Evolutionary conservation across 331 rosid genomes (phyloP).

Genomic region (Saraca asoca): DNA sequence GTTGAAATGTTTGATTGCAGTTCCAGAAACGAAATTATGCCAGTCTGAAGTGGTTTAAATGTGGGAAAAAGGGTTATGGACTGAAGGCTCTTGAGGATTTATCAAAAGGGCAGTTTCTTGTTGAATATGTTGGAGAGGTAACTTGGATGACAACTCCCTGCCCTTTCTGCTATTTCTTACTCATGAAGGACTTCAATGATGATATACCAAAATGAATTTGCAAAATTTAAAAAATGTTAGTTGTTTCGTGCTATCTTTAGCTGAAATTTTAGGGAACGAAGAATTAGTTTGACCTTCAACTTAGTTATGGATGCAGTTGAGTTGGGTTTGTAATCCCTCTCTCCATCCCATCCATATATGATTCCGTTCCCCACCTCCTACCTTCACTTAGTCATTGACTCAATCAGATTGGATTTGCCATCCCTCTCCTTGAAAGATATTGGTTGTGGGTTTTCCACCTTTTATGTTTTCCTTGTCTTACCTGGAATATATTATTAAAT

Average conservation of each 20-base stretch:
- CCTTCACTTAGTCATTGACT: slow-evolving; percentile 20
- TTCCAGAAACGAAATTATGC: slow-evolving; percentile 91
- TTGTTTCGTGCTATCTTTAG: slow-evolving; percentile 22
- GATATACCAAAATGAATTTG: slow-evolving; percentile 13
- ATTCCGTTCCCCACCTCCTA: too few relatives aligned
- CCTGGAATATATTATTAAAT: background rate
- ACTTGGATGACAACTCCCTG: slow-evolving; percentile 16
- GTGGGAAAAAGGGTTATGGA: slow-evolving; percentile 96
- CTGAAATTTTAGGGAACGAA: slow-evolving; percentile 18
- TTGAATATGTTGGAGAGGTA: slow-evolving; percentile 99
- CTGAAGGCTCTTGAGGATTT: slow-evolving; percentile 68
- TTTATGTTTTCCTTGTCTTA: slow-evolving; percentile 9
- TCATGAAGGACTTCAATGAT: background rate
- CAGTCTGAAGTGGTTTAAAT: slow-evolving; percentile 68
- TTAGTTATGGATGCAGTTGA: slow-evolving; percentile 24
- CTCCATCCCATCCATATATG: background rate
- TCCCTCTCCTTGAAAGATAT: background rate
- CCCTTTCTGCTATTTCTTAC: slow-evolving; percentile 5
- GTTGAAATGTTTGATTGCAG: slow-evolving; percentile 53
- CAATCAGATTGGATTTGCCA: slow-evolving; percentile 28
- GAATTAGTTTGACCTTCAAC: slow-evolving; percentile 12
- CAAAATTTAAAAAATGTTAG: slow-evolving; percentile 22
- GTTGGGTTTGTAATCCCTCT: slow-evolving; percentile 28
- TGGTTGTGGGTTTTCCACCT: slow-evolving; percentile 9
- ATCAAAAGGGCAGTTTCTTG: slow-evolving; percentile 75